Percentiles rank a stretch among this genome's conserved stretches.
Conservation (phyloP, 202 grass and related monocot species). For the Schoenoplectus triqueter region DNA sequence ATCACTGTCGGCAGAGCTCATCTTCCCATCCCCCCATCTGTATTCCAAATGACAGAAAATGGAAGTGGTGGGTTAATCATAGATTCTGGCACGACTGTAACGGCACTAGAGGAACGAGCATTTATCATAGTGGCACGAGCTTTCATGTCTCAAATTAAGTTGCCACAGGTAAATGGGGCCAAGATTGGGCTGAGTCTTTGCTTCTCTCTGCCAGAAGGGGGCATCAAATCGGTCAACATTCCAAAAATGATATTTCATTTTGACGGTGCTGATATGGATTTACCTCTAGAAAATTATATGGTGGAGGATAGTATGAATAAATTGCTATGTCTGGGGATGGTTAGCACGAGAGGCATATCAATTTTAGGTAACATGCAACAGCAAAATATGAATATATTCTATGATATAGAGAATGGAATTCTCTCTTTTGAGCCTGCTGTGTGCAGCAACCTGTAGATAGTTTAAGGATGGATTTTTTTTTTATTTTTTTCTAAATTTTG, state of each 20-base stretch:
- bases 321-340: conserved; percentile 50
- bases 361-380: conserved; percentile 75
- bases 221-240: conserved; percentile 39
- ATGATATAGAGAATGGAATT: conserved; percentile 41
- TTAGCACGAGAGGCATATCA: conserved; percentile 57
- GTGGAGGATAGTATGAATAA: conserved; percentile 49
- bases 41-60: conserved; percentile 47
- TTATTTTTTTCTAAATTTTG: conserved; percentile 24
- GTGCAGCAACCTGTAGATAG: conserved; percentile 46
- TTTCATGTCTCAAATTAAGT: conserved; percentile 38
- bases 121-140: conserved; percentile 46
- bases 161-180: conserved; percentile 47
- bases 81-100: conserved; percentile 71
- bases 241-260: conserved; percentile 66
- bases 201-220: conserved; percentile 46
- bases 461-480: conserved; percentile 14
- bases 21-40: conserved; percentile 58
- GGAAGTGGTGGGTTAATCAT: conserved; percentile 66
- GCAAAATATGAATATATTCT: conserved; percentile 72
- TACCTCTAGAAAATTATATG: conserved; percentile 52
- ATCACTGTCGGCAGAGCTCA: conserved; percentile 50
- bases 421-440: conserved; percentile 57
- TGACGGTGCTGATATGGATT: conserved; percentile 59
- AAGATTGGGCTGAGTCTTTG: conserved; percentile 58
- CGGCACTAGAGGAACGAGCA: conserved; percentile 58